phyloP scores from a whole-genome alignment of 2,329 filamentous ascomycete species.

The Phyllosticta citrichinensis region DNA sequence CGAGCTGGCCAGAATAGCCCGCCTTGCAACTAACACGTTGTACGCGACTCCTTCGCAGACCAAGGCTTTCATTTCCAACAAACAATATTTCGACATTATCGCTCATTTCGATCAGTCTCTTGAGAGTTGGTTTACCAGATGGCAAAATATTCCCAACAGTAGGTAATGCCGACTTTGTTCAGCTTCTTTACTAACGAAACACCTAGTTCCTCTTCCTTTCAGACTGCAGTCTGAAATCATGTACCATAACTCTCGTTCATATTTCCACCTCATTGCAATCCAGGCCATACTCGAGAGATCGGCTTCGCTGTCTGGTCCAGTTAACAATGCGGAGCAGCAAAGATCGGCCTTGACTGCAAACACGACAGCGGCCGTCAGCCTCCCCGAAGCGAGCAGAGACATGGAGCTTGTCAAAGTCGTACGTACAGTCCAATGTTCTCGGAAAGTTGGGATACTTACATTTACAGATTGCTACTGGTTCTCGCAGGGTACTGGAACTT shows the following conservation, averaged over 20 bases:
- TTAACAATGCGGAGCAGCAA: not conserved
- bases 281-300: conserved; percentile 8
- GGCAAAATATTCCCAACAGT: not conserved
- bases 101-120: not conserved
- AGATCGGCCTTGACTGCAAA: not conserved
- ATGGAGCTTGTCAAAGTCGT: conserved; percentile 6
- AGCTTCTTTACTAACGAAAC: not conserved
- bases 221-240: conserved; percentile 1
- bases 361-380: not conserved
- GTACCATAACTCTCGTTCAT: not conserved
- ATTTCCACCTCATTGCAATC: conserved; percentile 4
- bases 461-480: not conserved
- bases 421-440: not conserved
- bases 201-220: not conserved
- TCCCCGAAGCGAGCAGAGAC: conserved; percentile 3
- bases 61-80: not conserved
- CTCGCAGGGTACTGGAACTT: not conserved
- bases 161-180: not conserved
- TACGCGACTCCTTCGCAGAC: conserved; percentile 1
- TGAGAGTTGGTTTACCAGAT: not conserved
- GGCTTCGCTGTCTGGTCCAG: not conserved
- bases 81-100: not conserved
- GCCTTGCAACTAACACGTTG: not conserved
- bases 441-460: no score
- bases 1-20: not conserved